These are phyloP conservation scores for Garcia nutans DNA, from an alignment of 345 rosid genomes.

Conservation along the genomic window DNA sequence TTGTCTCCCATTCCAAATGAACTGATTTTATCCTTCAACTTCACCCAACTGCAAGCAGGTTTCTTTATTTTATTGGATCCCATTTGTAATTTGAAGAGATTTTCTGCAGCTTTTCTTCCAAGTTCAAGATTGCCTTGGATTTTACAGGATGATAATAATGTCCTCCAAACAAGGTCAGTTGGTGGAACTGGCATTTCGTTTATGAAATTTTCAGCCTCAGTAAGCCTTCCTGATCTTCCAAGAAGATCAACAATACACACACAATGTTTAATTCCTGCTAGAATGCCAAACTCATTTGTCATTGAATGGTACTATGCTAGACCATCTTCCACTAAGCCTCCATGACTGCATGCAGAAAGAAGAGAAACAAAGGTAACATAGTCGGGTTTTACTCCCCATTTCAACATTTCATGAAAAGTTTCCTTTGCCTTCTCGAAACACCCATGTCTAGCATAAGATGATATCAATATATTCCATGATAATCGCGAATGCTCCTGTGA, in stretches of 20 bases:
- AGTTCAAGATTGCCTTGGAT: constrained; percentile 68
- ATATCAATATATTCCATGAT: constrained; percentile 83
- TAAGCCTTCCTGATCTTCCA: constrained; percentile 76
- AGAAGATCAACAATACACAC: constrained; percentile 88
- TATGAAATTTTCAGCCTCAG: constrained; percentile 64
- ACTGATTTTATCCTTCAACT: constrained; percentile 55
- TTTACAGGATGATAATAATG: constrained; percentile 76
- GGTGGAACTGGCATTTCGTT: constrained; percentile 67
- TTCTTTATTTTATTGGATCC: constrained; percentile 61
- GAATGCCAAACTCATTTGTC: constrained; percentile 53
- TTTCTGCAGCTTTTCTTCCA: constrained; percentile 69
- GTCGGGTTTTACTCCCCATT: constrained; percentile 58
- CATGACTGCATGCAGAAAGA: constrained; percentile 87
- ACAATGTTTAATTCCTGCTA: constrained; percentile 64
- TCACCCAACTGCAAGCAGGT: constrained; percentile 95
- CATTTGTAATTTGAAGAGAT: constrained; percentile 64
- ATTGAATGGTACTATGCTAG: constrained; percentile 60
- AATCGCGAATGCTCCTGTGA: constrained; percentile 45
- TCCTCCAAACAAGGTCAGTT: constrained; percentile 72
- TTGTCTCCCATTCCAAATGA: constrained; percentile 77
- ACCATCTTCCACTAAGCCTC: constrained; percentile 81
- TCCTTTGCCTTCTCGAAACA: constrained; percentile 53
- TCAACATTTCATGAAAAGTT: constrained; percentile 74
- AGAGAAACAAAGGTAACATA: constrained; percentile 87
- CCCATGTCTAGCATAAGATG: constrained; percentile 82